These are phyloP conservation scores for Thielaviopsis punctulata DNA, from an alignment of 2,329 filamentous ascomycete genomes.

Conservation along the genomic window DNA sequence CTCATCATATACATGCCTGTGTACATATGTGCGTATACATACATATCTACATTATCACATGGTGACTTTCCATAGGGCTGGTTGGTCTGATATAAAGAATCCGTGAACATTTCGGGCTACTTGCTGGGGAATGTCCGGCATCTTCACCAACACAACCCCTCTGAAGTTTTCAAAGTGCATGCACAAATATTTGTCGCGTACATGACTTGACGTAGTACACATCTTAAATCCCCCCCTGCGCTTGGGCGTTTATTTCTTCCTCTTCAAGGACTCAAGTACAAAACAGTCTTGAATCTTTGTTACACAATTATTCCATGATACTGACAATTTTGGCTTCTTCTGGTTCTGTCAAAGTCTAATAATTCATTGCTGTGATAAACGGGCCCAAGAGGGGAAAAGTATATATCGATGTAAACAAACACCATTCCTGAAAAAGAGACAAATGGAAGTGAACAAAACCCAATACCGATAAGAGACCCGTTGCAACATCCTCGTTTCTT, in stretches of 20 bases:
- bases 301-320: neutral
- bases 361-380: constrained; percentile 11
- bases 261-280: too few relatives aligned
- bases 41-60: too few relatives aligned
- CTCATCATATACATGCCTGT: too few relatives aligned
- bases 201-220: too few relatives aligned
- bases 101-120: neutral
- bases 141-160: neutral
- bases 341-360: neutral
- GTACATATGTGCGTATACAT: too few relatives aligned
- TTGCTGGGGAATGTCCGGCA: neutral
- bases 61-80: too few relatives aligned
- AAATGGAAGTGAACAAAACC: constrained; percentile 2
- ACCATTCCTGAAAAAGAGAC: constrained; percentile 11
- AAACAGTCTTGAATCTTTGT: too few relatives aligned
- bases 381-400: constrained; percentile 12
- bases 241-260: too few relatives aligned
- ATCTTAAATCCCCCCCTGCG: too few relatives aligned
- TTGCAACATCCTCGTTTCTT: constrained; percentile 19
- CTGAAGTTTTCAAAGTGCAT: too few relatives aligned
- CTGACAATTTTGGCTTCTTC: neutral
- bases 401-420: constrained; percentile 14
- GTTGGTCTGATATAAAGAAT: neutral
- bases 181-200: too few relatives aligned
- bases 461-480: neutral